Conservation (phyloP, 306 rosid species). For the Arachis hypogaea region DNA sequence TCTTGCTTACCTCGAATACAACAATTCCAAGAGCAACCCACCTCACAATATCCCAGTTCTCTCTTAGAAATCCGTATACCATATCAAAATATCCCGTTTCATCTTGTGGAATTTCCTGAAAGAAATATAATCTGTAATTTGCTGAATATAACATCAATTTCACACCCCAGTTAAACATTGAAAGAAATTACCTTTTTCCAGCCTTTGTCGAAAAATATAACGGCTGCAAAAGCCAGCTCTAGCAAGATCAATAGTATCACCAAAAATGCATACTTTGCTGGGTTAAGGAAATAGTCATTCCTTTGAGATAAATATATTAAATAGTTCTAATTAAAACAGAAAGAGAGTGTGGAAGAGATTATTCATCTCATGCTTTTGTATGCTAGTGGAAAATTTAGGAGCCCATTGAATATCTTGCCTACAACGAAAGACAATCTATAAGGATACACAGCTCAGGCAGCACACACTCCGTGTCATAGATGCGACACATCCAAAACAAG, state of each 20-base stretch:
- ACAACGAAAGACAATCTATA: slow-evolving; percentile 37
- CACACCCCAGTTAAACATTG: slow-evolving; percentile 15
- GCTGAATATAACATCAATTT: slow-evolving; percentile 32
- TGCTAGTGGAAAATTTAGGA: slow-evolving; percentile 4
- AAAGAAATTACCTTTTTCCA: slow-evolving; percentile 73
- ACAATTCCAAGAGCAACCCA: slow-evolving; percentile 97
- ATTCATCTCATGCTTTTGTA: slow-evolving; percentile 25
- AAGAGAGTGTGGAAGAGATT: slow-evolving; percentile 4
- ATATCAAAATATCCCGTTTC: slow-evolving; percentile 74
- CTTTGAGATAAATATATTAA: slow-evolving; percentile 12
- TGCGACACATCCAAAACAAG: slow-evolving; percentile 91
- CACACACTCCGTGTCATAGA: slow-evolving; percentile 77
- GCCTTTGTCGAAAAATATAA: slow-evolving; percentile 84
- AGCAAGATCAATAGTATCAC: slow-evolving; percentile 72
- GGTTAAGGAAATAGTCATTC: slow-evolving; percentile 62
- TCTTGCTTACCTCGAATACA: slow-evolving; percentile 74
- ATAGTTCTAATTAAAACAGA: background rate
- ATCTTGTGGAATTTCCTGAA: slow-evolving; percentile 84
- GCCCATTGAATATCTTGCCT: slow-evolving; percentile 13
- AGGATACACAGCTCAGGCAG: slow-evolving; percentile 97
- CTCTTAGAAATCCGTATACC: slow-evolving; percentile 69
- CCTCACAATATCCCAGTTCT: slow-evolving; percentile 74
- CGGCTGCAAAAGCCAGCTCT: slow-evolving; percentile 89
- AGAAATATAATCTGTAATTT: slow-evolving; percentile 41
- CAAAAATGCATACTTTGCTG: slow-evolving; percentile 70